A percentile compares a stretch with the other conserved stretches of the same genome.
Conservation (phyloP, 257 asterid species). For the Jacaranda copaia region DNA sequence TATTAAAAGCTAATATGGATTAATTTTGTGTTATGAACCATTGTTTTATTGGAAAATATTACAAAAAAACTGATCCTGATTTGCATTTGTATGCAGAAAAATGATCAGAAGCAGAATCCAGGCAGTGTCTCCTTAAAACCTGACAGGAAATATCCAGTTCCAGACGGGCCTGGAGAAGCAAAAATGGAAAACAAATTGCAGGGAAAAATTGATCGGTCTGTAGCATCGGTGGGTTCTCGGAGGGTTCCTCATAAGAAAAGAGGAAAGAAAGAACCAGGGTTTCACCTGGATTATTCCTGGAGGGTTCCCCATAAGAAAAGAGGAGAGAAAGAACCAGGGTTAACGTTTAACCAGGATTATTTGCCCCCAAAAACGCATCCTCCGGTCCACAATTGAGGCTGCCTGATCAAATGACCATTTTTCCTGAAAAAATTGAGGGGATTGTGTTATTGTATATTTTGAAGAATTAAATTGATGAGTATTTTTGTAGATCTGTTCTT, state of each 20-base stretch:
- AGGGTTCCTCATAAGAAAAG: slow-evolving; percentile 50
- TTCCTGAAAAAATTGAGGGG: slow-evolving; percentile 37
- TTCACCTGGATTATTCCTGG: slow-evolving; percentile 78
- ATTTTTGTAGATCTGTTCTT: too few relatives aligned
- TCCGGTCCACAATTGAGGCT: slow-evolving; percentile 50
- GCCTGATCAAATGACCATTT: slow-evolving; percentile 7
- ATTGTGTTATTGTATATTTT: too few relatives aligned
- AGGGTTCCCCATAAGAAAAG: slow-evolving; percentile 50
- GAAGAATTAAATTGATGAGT: too few relatives aligned
- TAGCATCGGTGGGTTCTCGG: slow-evolving; percentile 45
- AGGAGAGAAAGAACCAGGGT: slow-evolving; percentile 59
- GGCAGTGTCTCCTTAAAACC: slow-evolving; percentile 40
- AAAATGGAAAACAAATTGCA: background rate
- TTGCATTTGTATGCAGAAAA: slow-evolving; percentile 37
- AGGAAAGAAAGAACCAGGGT: slow-evolving; percentile 60
- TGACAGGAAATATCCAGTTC: slow-evolving; percentile 19
- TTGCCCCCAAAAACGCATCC: slow-evolving; percentile 82
- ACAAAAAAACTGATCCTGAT: background rate
- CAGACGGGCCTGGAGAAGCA: background rate
- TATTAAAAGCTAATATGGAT: background rate
- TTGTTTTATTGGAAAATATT: too few relatives aligned
- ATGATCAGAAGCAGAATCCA: slow-evolving; percentile 34
- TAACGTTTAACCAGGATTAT: slow-evolving; percentile 75
- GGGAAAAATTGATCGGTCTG: slow-evolving; percentile 4
- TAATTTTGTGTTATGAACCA: background rate